Conservation (phyloP, 768 basidiomycete species). For the Amyloporia xantha region DNA sequence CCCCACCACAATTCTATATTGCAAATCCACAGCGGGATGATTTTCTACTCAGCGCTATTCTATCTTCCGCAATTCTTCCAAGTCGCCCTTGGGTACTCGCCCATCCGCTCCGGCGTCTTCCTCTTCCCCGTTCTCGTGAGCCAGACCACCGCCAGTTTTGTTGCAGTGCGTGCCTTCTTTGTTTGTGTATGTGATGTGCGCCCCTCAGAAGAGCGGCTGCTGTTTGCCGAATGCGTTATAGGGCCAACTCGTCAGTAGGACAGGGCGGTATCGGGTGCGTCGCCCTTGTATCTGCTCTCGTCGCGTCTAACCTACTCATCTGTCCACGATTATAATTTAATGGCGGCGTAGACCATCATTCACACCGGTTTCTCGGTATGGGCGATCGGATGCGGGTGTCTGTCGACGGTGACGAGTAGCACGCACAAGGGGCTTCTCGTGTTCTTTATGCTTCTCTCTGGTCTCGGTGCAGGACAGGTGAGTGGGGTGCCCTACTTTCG, state of each 20-base stretch:
- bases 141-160: conserved; percentile 53
- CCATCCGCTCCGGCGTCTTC: conserved; percentile 58
- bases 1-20: too few relatives aligned
- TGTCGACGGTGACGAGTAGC: conserved; percentile 53
- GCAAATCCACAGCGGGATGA: conserved; percentile 54
- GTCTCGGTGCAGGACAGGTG: conserved; percentile 23
- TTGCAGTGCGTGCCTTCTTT: conserved; percentile 28
- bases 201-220: neutral
- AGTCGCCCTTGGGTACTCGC: conserved; percentile 58
- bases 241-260: conserved; percentile 57
- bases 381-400: conserved; percentile 62
- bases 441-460: conserved; percentile 28
- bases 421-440: conserved; percentile 47
- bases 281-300: conserved; percentile 30
- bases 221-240: conserved; percentile 27
- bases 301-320: neutral
- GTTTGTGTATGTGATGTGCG: neutral
- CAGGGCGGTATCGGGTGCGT: conserved; percentile 59
- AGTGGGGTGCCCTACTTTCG: neutral
- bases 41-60: conserved; percentile 59
- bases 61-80: conserved; percentile 77
- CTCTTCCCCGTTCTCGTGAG: conserved; percentile 63
- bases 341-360: conserved; percentile 41
- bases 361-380: conserved; percentile 60
- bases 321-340: neutral